Evolutionary conservation across 768 basidiomycete species (phyloP).

Genomic region (Podaxis pistillaris): DNA sequence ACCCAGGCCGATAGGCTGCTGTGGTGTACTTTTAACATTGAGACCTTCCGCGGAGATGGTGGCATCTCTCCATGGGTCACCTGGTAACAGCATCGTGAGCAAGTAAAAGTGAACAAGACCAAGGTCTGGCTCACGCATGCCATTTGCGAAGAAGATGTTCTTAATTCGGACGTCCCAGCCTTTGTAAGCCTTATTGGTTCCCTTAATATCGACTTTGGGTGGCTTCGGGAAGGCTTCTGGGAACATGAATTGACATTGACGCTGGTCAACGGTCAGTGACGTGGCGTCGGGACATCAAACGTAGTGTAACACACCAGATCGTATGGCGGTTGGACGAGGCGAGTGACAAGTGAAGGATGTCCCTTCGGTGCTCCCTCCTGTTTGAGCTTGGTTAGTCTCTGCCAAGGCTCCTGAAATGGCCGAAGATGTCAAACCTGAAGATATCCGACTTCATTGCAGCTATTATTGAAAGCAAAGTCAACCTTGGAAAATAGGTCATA

Average conservation of each 20-base stretch:
- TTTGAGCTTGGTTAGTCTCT: neutral
- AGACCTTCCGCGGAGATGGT: constrained; percentile 61
- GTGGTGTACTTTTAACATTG: constrained; percentile 42
- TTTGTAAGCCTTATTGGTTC: constrained; percentile 48
- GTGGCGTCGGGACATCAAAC: neutral
- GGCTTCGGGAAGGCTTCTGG: constrained; percentile 51
- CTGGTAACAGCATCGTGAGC: constrained; percentile 28
- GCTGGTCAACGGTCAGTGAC: constrained; percentile 30
- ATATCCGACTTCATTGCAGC: constrained; percentile 71
- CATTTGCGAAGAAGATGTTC: constrained; percentile 69
- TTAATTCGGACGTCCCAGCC: constrained; percentile 64
- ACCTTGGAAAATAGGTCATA: too few species aligned
- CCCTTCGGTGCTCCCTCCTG: constrained; percentile 42
- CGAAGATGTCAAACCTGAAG: constrained; percentile 34
- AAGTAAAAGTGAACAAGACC: neutral
- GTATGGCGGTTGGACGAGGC: constrained; percentile 52
- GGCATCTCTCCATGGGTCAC: constrained; percentile 72
- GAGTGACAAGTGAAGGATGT: constrained; percentile 47
- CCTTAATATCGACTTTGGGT: constrained; percentile 39
- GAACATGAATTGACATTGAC: constrained; percentile 73
- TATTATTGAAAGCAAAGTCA: constrained; percentile 21
- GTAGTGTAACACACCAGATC: constrained; percentile 41
- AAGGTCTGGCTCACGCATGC: constrained; percentile 48
- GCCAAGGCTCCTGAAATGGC: neutral
- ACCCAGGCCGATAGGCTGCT: constrained; percentile 54